phyloP scores from a whole-genome alignment of 179 eudicot genomes.

The Silene coronaria region DNA sequence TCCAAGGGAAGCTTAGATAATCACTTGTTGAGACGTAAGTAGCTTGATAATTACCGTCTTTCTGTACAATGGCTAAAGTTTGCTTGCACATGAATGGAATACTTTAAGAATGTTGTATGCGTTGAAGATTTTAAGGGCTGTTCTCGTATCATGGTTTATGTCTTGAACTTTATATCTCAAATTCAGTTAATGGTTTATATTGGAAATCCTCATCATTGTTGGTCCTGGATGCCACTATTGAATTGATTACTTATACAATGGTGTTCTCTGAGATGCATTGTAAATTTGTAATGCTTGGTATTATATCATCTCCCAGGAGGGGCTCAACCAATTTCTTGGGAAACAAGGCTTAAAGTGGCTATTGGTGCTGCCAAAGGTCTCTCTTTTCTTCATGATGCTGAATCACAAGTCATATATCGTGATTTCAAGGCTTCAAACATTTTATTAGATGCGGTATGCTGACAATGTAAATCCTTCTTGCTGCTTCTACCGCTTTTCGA shows the following conservation, averaged over 20 bases:
- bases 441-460: conserved; percentile 72
- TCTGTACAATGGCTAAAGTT: too few relatives aligned
- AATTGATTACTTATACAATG: too few relatives aligned
- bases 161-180: neutral
- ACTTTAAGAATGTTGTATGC: neutral
- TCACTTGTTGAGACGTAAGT: conserved; percentile 82
- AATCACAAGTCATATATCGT: conserved; percentile 78
- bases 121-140: neutral
- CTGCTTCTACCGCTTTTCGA: neutral
- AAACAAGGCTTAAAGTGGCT: conserved; percentile 80
- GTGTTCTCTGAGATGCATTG: too few relatives aligned
- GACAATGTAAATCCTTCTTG: neutral
- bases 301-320: conserved; percentile 44
- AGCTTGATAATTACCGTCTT: neutral
- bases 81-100: too few relatives aligned
- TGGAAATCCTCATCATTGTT: too few relatives aligned
- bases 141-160: neutral
- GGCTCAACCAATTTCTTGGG: conserved; percentile 81
- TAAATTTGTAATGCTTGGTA: neutral
- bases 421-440: conserved; percentile 94
- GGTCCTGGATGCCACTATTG: too few relatives aligned
- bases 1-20: conserved; percentile 94
- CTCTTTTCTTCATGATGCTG: conserved; percentile 73
- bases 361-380: conserved; percentile 91
- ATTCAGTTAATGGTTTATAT: too few relatives aligned